Base-by-base conservation (phyloP, 2,329 filamentous ascomycete species). In the Beauveria australis region DNA sequence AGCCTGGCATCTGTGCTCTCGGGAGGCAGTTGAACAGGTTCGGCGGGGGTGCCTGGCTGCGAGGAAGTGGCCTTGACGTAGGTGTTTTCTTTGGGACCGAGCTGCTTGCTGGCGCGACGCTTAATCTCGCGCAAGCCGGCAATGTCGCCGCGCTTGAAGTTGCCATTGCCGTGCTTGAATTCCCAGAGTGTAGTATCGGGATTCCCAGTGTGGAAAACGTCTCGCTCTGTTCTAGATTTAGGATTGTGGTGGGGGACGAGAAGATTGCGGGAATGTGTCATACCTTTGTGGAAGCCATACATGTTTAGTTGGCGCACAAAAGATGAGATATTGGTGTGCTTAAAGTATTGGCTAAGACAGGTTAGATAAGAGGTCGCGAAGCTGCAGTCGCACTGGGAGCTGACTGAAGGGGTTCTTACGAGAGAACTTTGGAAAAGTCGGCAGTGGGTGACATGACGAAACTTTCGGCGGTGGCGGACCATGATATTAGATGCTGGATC, bases 281-380 rank as follows among this genome's bases (percentile, higher is more conserved):
- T 67, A 95, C 92, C 92, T 89, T 99, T 99, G 73, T 99, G 94
- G 74, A 99, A 99, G 7, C 94, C 94, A 68, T 99, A 99, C 94
- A 99, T 99, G 72, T 99, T 99, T 55, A 99, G 78, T 76, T 99
- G 94, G 53, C 94, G 86, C 54, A 99, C 94, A 73, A 99, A 99
- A 1, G 94, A 97, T 12, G 94, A 97, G 63, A 97, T 96, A 71
- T 99, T 99, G 67, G 93, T 99, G 73, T 99, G 94, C 71, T 99
- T 99, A 74, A 99, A 99, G 73, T 99, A 99, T 84, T 96, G 92
- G 59, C 93, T 96, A 41, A 7, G n/a, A 55, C 26, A 48, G 7
- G 53, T 56, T 46, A 63, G 43, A 47, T 30, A 30, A 33, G 40
- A 28, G 33, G 19, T 30, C 33, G 43, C 24, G 30, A 49, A 22